Percentiles rank a stretch among this genome's conserved stretches.
phyloP scores from a whole-genome alignment of 2,329 filamentous ascomycete species.

The Microsporum audouinii region DNA sequence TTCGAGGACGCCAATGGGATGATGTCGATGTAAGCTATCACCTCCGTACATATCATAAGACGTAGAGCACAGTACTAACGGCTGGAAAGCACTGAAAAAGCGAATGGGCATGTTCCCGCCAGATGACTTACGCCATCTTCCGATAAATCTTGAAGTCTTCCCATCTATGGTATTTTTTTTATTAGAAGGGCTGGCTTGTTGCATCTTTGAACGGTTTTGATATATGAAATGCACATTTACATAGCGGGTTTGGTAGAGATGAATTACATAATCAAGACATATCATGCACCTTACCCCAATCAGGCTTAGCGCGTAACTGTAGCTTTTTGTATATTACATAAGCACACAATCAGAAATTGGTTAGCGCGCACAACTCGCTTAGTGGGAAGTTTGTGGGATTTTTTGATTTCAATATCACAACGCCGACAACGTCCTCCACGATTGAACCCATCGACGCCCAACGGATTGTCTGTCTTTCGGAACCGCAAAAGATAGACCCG shows the following conservation, averaged over 20 bases:
- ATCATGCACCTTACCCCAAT: background rate
- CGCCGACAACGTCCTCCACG: constrained; percentile 26
- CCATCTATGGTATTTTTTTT: background rate
- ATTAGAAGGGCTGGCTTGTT: background rate
- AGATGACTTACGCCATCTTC: background rate
- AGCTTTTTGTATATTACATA: constrained; percentile 1
- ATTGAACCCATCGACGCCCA: constrained; percentile 28
- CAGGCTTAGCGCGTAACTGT: background rate
- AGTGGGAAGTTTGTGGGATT: constrained; percentile 37
- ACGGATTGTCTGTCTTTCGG: constrained; percentile 33
- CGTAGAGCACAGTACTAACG: background rate
- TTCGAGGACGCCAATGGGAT: constrained; percentile 81
- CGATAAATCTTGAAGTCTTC: background rate
- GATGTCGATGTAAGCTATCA: constrained; percentile 30
- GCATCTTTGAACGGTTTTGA: background rate
- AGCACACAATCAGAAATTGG: constrained; percentile 7
- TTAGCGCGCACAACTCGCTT: constrained; percentile 28
- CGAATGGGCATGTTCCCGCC: background rate
- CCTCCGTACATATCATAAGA: background rate
- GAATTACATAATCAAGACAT: background rate
- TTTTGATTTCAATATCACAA: constrained; percentile 25
- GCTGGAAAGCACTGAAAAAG: constrained; percentile 8
- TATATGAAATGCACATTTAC: background rate
- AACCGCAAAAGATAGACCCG: constrained; percentile 31
- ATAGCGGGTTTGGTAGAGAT: background rate